Conservation (phyloP, 2,329 filamentous ascomycete species). For the Leptographium wingfieldii region DNA sequence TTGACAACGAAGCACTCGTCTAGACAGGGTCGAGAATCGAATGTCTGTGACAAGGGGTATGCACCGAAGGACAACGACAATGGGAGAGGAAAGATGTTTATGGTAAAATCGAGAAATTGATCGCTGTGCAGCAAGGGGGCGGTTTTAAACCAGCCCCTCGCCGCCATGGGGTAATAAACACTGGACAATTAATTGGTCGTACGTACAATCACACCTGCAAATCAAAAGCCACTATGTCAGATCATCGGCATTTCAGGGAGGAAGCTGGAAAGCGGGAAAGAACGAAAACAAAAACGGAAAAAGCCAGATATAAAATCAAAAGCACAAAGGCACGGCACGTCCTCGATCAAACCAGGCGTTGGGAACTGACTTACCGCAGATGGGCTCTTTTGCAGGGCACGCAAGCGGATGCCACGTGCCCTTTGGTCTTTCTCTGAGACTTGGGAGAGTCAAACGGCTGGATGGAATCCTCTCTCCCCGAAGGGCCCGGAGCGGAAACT, state of each 20-base stretch:
- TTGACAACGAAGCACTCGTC: not conserved
- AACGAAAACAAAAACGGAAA: conserved; percentile 3
- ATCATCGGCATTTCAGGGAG: not conserved
- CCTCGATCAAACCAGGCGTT: too few species aligned
- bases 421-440: conserved; percentile 57
- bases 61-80: not conserved
- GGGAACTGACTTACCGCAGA: conserved; percentile 40
- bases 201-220: conserved; percentile 52
- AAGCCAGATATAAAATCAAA: too few species aligned
- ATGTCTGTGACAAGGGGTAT: not conserved
- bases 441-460: conserved; percentile 42
- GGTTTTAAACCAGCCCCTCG: too few species aligned
- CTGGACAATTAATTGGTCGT: conserved; percentile 3
- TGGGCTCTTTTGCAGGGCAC: conserved; percentile 79
- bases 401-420: conserved; percentile 74
- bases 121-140: too few species aligned
- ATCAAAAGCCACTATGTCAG: conserved; percentile 16
- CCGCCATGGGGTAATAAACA: not conserved
- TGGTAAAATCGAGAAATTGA: too few species aligned
- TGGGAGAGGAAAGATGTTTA: not conserved
- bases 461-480: conserved; percentile 11
- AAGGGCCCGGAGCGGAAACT: not conserved
- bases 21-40: not conserved
- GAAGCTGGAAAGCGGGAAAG: not conserved
- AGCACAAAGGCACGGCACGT: too few species aligned